These are phyloP conservation scores for Xylaria multiplex DNA, from an alignment of 2,329 filamentous ascomycete species.

Conservation along the genomic window DNA sequence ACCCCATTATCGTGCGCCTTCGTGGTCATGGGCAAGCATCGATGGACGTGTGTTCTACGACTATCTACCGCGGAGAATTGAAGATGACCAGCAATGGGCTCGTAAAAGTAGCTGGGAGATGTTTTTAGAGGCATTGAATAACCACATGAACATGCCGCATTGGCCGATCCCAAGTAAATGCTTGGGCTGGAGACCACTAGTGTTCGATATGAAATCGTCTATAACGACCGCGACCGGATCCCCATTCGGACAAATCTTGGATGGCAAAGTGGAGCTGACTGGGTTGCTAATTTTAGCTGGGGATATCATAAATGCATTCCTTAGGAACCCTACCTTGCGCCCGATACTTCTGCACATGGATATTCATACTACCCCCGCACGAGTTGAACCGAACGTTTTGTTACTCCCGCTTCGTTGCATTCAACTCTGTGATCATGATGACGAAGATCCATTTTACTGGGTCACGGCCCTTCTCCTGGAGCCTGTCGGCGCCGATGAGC, in stretches of 20 bases:
- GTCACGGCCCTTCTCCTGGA: slow-evolving; percentile 9
- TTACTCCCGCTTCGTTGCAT: slow-evolving; percentile 13
- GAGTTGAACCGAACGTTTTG: background rate
- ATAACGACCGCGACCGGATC: background rate
- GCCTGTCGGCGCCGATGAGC: background rate
- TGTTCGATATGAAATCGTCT: background rate
- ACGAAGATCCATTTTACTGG: slow-evolving; percentile 2
- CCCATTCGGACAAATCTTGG: background rate
- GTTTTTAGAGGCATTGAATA: background rate
- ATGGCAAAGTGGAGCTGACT: background rate
- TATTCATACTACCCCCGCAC: background rate
- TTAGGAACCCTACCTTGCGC: background rate
- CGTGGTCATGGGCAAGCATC: slow-evolving; percentile 15
- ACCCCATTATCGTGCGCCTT: slow-evolving; percentile 7
- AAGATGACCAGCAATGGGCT: background rate
- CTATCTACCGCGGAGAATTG: slow-evolving; percentile 1
- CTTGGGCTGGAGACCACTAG: slow-evolving; percentile 6
- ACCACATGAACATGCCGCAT: background rate
- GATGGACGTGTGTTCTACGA: slow-evolving; percentile 18
- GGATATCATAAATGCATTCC: background rate
- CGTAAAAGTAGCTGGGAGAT: background rate
- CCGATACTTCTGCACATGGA: background rate
- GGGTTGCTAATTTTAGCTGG: background rate
- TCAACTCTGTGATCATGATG: background rate
- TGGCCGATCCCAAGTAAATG: background rate